Evolutionary conservation across 139 green algal genomes (phyloP), one percentile per base, ranked within the genome.

Genomic region (Coccomyxa sp.): DNA sequence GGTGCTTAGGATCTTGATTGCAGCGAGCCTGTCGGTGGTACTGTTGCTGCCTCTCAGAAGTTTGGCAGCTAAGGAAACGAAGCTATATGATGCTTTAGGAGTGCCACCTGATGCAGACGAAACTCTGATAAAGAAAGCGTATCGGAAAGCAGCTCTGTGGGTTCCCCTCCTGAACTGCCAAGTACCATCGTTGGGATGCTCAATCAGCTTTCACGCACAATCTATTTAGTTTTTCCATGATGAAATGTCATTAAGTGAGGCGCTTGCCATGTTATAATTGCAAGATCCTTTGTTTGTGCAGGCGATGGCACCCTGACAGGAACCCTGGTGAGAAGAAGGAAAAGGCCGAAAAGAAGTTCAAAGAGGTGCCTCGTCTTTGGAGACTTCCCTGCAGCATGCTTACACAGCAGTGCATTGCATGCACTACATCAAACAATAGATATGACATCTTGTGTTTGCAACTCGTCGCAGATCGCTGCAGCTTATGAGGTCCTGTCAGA

Each of bases 401-500:
- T n/a, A 21, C 27, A 75, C 57, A 23, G n/a, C 13, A 0, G 0
- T 25, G 15, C 51, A 23, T 45, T 82, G 57, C 10, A 25, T 28
- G 13, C 45, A 30, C 32, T 51, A 30, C 45, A 21, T 82, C 66
- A 28, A 13, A 45, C 31, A 68, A 58, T 67, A n/a, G 30, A 32
- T 81, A 16, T 21, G 25, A 58, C 38, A 38, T 51, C 38, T 51
- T 51, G 18, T n/a, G 10, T 16, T 28, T 38, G 21, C 18, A 68
- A 21, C 0, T 3, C 38, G 18, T 58, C 85, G 81, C 82, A 91
- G 85, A 85, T 95, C 28, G 92, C 90, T 15, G 82, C 74, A 59
- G 95, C 95, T 0, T 98, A 98, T 59, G 95, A 98, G 79, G 88
- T 91, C 23, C 88, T 98, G n/a, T 90, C 83, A 13, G 95, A 98